Conservation (phyloP, 129 eudicot species). For the Arctium lappa region DNA sequence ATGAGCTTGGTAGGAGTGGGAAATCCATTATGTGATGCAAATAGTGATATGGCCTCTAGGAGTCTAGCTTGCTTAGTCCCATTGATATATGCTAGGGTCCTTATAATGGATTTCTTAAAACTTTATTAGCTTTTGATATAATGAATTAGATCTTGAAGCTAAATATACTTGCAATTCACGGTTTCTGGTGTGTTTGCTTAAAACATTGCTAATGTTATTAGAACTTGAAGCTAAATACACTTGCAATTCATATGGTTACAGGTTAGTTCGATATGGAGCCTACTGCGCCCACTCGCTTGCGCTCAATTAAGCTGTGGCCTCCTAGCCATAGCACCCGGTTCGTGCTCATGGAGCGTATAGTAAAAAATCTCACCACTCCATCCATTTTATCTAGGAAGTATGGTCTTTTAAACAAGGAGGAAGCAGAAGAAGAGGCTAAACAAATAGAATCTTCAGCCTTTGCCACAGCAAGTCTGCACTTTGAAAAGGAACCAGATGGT, state of each 20-base stretch:
- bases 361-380: conserved; percentile 56
- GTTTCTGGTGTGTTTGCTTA: no score
- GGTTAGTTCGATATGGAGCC: conserved; percentile 47
- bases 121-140: background rate
- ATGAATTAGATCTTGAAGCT: background rate
- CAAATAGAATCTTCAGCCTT: conserved; percentile 46
- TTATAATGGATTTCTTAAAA: no score
- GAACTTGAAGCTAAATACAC: background rate
- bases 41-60: background rate
- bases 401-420: conserved; percentile 60
- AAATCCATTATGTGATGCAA: background rate
- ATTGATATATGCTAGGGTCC: no score
- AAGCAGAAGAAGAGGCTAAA: conserved; percentile 66
- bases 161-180: no score
- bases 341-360: conserved; percentile 58
- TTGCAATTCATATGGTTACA: conserved; percentile 1
- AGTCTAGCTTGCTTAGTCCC: background rate
- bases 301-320: conserved; percentile 69
- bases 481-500: conserved; percentile 51
- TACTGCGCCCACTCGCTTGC: conserved; percentile 12
- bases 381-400: conserved; percentile 66
- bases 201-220: no score
- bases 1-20: background rate
- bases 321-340: conserved; percentile 55
- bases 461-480: conserved; percentile 45